Percentiles rank a stretch among this genome's conserved stretches.
Evolutionary conservation across 345 rosid species (phyloP).

Genomic region (Cochlearia excelsa): DNA sequence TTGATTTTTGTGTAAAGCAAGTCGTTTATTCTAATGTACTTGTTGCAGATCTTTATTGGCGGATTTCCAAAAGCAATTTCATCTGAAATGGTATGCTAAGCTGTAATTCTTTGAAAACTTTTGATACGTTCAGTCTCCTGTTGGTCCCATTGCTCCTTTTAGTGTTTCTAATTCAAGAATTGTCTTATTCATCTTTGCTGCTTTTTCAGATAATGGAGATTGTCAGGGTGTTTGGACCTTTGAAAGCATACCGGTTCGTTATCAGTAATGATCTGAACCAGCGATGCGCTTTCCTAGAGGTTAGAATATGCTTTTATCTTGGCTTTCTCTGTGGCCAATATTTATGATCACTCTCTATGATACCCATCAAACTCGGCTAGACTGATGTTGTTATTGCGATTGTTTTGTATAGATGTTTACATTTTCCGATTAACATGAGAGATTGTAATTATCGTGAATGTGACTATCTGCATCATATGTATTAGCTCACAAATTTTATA

Average conservation of each 20-base stretch:
- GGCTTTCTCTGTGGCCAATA: slow-evolving; percentile 14
- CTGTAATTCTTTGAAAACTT: slow-evolving; percentile 2
- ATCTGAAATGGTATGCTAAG: slow-evolving; percentile 72
- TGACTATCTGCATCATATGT: slow-evolving; percentile 12
- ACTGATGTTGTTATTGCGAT: slow-evolving; percentile 13
- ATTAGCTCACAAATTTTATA: neutral
- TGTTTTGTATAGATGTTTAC: slow-evolving; percentile 21
- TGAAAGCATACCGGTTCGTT: slow-evolving; percentile 69
- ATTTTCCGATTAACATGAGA: slow-evolving; percentile 12
- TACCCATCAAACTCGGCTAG: slow-evolving; percentile 5
- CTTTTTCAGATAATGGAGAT: slow-evolving; percentile 76
- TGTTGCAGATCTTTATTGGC: slow-evolving; percentile 83
- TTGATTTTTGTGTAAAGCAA: slow-evolving; percentile 19
- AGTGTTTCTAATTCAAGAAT: slow-evolving; percentile 13
- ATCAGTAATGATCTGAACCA: slow-evolving; percentile 36
- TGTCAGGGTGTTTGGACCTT: slow-evolving; percentile 76
- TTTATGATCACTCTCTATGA: slow-evolving; percentile 1
- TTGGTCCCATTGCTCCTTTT: neutral
- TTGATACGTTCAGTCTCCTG: slow-evolving; percentile 9
- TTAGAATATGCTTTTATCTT: slow-evolving; percentile 35
- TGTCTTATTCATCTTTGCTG: slow-evolving; percentile 23
- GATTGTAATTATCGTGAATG: slow-evolving; percentile 2
- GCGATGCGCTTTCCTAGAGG: slow-evolving; percentile 78
- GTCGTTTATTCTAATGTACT: slow-evolving; percentile 24
- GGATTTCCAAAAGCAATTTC: slow-evolving; percentile 73